A percentile compares a stretch with the other conserved stretches of the same genome.
These are phyloP conservation scores for Sporothrix brasiliensis DNA, from an alignment of 2,329 filamentous ascomycete species.

Conservation along the genomic window DNA sequence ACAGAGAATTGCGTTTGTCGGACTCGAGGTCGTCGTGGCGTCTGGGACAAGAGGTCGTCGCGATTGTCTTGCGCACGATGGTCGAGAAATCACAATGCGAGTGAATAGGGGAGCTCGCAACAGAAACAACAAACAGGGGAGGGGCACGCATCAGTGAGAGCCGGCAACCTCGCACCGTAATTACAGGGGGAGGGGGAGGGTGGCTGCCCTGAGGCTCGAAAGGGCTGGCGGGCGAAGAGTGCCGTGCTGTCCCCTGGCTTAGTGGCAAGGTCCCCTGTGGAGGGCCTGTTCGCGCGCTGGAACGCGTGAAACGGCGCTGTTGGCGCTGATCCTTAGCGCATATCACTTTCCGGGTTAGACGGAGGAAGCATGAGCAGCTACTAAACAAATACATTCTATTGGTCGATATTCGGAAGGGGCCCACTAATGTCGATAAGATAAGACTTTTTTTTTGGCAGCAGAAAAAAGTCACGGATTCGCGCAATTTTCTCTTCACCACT, in stretches of 20 bases:
- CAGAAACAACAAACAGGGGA: constrained; percentile 28
- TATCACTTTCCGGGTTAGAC: constrained; percentile 24
- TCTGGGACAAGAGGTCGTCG: not conserved
- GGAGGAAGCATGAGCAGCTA: not conserved
- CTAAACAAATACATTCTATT: not conserved
- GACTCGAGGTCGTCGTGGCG: not conserved
- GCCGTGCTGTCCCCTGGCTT: not conserved
- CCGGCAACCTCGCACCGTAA: not conserved
- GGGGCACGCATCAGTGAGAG: not conserved
- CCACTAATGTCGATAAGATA: constrained; percentile 36
- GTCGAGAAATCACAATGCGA: constrained; percentile 10
- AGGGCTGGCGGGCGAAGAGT: not conserved
- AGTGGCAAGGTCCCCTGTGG: not conserved
- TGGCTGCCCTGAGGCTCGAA: not conserved
- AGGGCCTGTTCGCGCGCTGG: not conserved
- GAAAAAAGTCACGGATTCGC: constrained; percentile 26
- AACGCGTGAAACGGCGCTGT: not conserved
- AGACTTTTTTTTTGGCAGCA: constrained; percentile 30
- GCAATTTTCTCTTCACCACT: not conserved
- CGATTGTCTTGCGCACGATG: not conserved
- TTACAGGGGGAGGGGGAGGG: not conserved
- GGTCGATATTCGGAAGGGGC: not conserved
- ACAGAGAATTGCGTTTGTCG: not conserved
- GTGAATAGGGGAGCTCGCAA: constrained; percentile 26
- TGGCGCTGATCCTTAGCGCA: constrained; percentile 19